Evolutionary conservation across 2,329 filamentous ascomycete species (phyloP).

Genomic region (Cladosporium sp.): DNA sequence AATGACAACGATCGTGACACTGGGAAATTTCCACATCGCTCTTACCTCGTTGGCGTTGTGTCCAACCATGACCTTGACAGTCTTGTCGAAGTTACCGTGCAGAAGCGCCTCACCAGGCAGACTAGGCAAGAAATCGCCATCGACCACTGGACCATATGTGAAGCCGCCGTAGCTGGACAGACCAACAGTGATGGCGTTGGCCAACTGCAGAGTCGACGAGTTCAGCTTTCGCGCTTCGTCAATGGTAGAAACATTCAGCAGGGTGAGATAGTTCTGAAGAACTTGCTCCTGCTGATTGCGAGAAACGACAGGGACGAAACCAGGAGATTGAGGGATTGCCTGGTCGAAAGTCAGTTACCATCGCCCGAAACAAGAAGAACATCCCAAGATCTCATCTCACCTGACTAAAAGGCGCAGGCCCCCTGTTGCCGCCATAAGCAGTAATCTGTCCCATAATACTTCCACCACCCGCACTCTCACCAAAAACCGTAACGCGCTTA

Average conservation of each 20-base stretch:
- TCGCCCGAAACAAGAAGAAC: not conserved
- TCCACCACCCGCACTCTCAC: constrained; percentile 49
- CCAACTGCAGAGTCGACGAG: constrained; percentile 36
- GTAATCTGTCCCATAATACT: constrained; percentile 55
- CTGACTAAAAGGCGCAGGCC: constrained; percentile 38
- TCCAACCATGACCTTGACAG: constrained; percentile 40
- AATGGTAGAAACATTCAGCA: constrained; percentile 41
- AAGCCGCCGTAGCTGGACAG: constrained; percentile 41
- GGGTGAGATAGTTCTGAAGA: constrained; percentile 36
- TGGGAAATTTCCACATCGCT: too few relatives aligned
- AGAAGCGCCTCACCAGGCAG: constrained; percentile 44
- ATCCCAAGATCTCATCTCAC: not conserved
- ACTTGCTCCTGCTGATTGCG: constrained; percentile 35
- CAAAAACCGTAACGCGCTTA: constrained; percentile 46
- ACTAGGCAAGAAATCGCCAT: constrained; percentile 46
- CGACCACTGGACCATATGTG: constrained; percentile 43
- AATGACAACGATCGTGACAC: not conserved
- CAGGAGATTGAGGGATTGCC: constrained; percentile 45
- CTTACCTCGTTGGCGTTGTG: constrained; percentile 41
- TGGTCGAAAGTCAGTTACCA: constrained; percentile 18
- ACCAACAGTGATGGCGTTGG: constrained; percentile 41
- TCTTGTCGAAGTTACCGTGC: constrained; percentile 41
- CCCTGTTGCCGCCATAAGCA: constrained; percentile 39
- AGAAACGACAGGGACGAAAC: constrained; percentile 35
- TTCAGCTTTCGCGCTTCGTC: constrained; percentile 41